Evolutionary conservation across 495 filamentous ascomycete genomes (phyloP), one percentile per base, ranked within the genome.

Genomic region (Aspergillus wentii): DNA sequence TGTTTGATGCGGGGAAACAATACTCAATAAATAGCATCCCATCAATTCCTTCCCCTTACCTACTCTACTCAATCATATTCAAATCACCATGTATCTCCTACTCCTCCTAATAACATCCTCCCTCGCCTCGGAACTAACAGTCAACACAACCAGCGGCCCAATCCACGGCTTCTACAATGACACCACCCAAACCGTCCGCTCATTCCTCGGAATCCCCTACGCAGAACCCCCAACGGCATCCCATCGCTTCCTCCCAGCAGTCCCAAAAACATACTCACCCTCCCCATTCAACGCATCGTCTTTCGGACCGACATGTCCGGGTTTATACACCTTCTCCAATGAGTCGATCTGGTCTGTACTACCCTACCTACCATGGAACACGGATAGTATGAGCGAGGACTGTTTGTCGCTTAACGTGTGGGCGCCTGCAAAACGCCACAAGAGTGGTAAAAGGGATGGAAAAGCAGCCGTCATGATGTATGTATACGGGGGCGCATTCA

Each of bases 371-470:
- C 30, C 36, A 25, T 41, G 39, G 36, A 41, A 43, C 19, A 19
- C 27, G 4, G 35, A 35, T 3, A 31, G 21, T 2, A 49, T 53
- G 26, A 50, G 46, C 4, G 78, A 82, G 38, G 69, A 78, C 46
- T 78, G 76, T 37, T 56, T 80, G 13, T 62, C 61, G 23, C 46
- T 79, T n/a, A 66, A 68, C n/a, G 53, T 80, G 17, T 77, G 71
- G 70, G 59, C 68, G 2, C 52, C 51, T 26, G 15, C 35, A 13
- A 9, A 20, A 11, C 36, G 43, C 16, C 35, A 41, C 29, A 32
- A 22, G 19, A 33, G 31, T 13, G 2, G 3, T 27, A 18, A n/a
- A n/a, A n/a, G n/a, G n/a, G n/a, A 29, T 28, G 16, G 13, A 15
- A 40, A 44, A 37, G 33, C 49, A 11, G 35, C 48, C 8, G 48